Percentiles rank a stretch among this genome's conserved stretches.
phyloP scores from a whole-genome alignment of 371 early-diverging fungal genomes.

The Mortierella sp. region DNA sequence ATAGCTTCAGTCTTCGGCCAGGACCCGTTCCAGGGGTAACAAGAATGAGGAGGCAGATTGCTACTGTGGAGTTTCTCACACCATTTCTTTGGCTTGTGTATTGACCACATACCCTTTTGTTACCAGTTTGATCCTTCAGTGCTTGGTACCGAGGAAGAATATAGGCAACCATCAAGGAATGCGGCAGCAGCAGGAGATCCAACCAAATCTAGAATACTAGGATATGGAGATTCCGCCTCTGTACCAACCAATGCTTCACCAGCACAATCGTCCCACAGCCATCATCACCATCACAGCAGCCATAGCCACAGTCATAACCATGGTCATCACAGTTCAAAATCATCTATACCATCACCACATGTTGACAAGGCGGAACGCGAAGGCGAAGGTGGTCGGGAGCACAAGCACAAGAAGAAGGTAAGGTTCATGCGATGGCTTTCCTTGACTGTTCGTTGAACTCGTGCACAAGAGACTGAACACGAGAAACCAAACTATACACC shows the following conservation, averaged over 20 bases:
- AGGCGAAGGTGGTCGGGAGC: slow-evolving; percentile 56
- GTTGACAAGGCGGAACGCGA: slow-evolving; percentile 54
- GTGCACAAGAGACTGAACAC: too few species aligned
- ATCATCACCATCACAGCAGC: slow-evolving; percentile 15
- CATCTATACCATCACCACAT: slow-evolving; percentile 46
- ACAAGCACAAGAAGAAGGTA: slow-evolving; percentile 73
- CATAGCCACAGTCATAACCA: slow-evolving; percentile 1
- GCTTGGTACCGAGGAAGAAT: slow-evolving; percentile 62
- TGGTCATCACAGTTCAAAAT: slow-evolving; percentile 32
- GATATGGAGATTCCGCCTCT: slow-evolving; percentile 8
- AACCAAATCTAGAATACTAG: slow-evolving; percentile 7
- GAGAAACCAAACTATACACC: too few species aligned
- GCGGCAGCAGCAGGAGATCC: slow-evolving; percentile 4
- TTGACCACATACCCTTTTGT: too few species aligned
- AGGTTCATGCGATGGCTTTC: too few species aligned
- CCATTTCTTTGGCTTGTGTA: too few species aligned
- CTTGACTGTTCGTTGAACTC: too few species aligned
- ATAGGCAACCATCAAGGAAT: slow-evolving; percentile 21
- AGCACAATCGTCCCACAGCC: slow-evolving; percentile 19
- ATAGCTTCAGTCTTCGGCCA: slow-evolving; percentile 63
- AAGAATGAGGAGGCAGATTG: too few species aligned
- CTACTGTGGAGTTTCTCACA: neutral
- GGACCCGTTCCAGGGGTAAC: slow-evolving; percentile 71
- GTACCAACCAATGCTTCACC: slow-evolving; percentile 2
- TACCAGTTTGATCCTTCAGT: slow-evolving; percentile 67